These are phyloP conservation scores for Moniliophthora roreri DNA, from an alignment of 1,284 basidiomycete species.

Conservation along the genomic window DNA sequence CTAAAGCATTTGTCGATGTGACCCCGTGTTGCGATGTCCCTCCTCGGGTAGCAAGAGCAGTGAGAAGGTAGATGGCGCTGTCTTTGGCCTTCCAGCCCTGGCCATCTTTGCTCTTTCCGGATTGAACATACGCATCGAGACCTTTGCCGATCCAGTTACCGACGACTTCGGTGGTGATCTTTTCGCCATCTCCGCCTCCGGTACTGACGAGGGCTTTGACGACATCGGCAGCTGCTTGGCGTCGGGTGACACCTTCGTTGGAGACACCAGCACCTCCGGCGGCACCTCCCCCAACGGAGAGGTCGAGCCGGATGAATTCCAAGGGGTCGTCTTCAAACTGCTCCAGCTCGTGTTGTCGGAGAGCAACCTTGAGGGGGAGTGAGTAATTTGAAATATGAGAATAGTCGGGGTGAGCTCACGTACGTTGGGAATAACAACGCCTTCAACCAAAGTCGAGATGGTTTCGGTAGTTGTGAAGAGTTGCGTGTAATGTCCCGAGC, in stretches of 20 bases:
- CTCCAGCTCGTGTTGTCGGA: conserved; percentile 90
- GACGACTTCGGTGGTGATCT: conserved; percentile 74
- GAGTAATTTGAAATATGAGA: neutral
- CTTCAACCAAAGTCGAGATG: conserved; percentile 82
- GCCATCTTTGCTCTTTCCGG: conserved; percentile 43
- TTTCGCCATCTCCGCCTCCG: conserved; percentile 77
- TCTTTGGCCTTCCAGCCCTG: conserved; percentile 94
- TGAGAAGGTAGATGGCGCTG: conserved; percentile 92
- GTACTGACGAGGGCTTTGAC: conserved; percentile 77
- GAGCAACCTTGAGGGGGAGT: conserved; percentile 38
- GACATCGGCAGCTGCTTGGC: conserved; percentile 93
- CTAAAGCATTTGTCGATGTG: conserved; percentile 88
- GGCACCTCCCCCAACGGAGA: conserved; percentile 67
- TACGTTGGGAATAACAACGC: conserved; percentile 91
- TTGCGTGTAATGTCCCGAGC: conserved; percentile 74
- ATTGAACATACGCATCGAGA: conserved; percentile 53
- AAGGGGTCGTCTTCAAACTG: conserved; percentile 97
- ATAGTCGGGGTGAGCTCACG: neutral
- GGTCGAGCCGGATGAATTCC: conserved; percentile 91
- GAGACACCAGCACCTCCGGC: conserved; percentile 32
- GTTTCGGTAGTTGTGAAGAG: conserved; percentile 77
- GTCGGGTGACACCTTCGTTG: conserved; percentile 61
- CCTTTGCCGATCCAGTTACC: conserved; percentile 81
- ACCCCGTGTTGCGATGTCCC: conserved; percentile 91
- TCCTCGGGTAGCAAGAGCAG: conserved; percentile 87